A percentile compares a stretch with the other conserved stretches of the same genome.
Conservation (phyloP, 176 grass and related monocot species). For the Stipa capillata region DNA sequence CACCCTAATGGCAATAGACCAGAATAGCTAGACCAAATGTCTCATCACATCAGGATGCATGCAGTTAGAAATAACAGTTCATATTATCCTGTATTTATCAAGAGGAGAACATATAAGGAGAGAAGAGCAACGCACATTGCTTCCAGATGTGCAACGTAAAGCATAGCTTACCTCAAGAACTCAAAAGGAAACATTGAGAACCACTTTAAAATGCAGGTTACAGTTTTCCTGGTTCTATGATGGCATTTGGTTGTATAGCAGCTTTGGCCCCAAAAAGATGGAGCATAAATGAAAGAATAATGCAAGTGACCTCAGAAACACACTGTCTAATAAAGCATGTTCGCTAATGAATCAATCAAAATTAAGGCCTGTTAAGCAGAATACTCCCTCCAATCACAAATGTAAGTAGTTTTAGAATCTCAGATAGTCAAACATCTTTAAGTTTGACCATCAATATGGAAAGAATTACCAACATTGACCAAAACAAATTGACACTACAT, state of each 20-base stretch:
- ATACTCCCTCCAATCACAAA: too few species aligned
- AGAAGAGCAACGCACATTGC: not conserved
- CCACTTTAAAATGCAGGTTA: too few species aligned
- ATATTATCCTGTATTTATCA: not conserved
- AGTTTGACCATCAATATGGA: too few species aligned
- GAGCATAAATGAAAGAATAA: not conserved
- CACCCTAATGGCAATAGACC: not conserved
- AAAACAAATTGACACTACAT: too few species aligned
- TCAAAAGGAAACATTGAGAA: not conserved
- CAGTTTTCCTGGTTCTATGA: too few species aligned
- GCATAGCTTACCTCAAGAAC: not conserved
- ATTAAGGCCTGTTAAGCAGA: not conserved
- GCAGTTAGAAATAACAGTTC: not conserved
- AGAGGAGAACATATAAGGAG: not conserved
- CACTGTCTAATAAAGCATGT: not conserved
- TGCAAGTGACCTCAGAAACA: not conserved
- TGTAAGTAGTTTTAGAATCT: too few species aligned
- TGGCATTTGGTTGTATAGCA: too few species aligned
- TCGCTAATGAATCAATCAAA: not conserved
- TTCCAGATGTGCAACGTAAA: too few species aligned
- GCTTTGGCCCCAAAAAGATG: too few species aligned
- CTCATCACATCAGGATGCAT: not conserved
- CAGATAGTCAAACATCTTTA: too few species aligned
- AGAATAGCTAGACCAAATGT: not conserved
- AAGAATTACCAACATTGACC: too few species aligned